Evolutionary conservation across 148 eudicot species (phyloP), one percentile per base, ranked within the genome.

Genomic region (Fagopyrum esculentum): DNA sequence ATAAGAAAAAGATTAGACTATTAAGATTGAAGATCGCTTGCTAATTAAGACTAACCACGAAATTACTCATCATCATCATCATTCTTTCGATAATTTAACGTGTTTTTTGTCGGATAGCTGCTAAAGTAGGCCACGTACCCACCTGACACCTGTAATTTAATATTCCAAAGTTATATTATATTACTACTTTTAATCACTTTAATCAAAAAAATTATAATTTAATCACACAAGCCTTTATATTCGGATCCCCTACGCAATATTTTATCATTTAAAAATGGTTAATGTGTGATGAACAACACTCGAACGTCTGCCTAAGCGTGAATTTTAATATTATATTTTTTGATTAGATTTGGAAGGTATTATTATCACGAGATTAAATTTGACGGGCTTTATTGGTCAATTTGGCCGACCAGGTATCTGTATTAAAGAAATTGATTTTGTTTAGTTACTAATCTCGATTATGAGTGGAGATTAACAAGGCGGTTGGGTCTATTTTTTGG

Each of bases 141-240:
- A 61, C 68, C 68, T 61, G 68, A 61, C 64, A 57, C 29, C 8
- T 57, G 64, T 57, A 57, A 35, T 35, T 35, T 35, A 57, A 57
- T 57, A 57, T 57, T 29, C 35, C 30, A 57, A 57, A 57, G 56
- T 16, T 11, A 12, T 17, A 19, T 22, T 19, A 22, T 17, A 22
- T 57, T 1, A 57, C 9, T 6, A 57, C 64, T 57, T 35, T 57
- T 57, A 57, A 57, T 57, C 68, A 61, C 68, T 61, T 61, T 61
- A 12, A 26, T 26, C 68, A 40, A 61, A 9, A 12, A 61, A 26
- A 26, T 35, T 61, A 61, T 10, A 29, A 12, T 52, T 51, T 16
- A 35, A 35, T 35, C 1, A 35, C 3, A 35, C 22, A 1, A 2
- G 64, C 64, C 64, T 59, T 59, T 51, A 26, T 61, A 13, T 9